Evolutionary conservation across 495 filamentous ascomycete genomes (phyloP), one percentile per base, ranked within the genome.

Genomic region (Neurospora sp.): DNA sequence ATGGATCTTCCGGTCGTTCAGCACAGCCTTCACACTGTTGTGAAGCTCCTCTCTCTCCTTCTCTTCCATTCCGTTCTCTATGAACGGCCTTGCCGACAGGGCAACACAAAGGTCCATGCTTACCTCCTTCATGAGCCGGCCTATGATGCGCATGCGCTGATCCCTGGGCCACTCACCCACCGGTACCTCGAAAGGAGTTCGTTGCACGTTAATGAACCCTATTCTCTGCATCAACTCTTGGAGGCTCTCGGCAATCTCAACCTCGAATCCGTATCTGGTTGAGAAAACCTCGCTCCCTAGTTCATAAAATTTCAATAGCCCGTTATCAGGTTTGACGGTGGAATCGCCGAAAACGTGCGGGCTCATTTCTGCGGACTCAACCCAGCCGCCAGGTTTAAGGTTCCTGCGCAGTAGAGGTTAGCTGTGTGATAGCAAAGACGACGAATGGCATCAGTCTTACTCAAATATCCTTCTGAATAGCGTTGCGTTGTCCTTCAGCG

Each of bases 101-200:
- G 88, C 87, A 39, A 84, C 79, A 54, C 88, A 78, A 44, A 89
- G 87, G 76, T 89, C 86, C 12, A 89, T 71, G 38, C 87, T 71
- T 46, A 89, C 85, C 76, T 86, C 87, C 73, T 82, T 80, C 37
- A 81, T 80, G 62, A 81, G 83, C 70, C 84, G 74, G 4, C 90
- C 91, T n/a, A 92, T 86, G 75, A 86, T 81, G 72, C 89, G 87
- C 76, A 31, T 83, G 81, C n/a, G 81, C n/a, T 80, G 77, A 70
- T 92, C 87, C 38, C 80, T 84, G 4, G 88, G 81, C 91, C 91
- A 93, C 10, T 85, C 82, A 7, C 90, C 90, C 39, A 91, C 76
- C 0, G 91, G 91, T 74, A 90, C 80, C 72, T 31, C 31, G 31
- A 31, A 31, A 31, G 31, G 31, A 31, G 31, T 31, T 31, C 31